These are phyloP conservation scores for Vitis hybrid DNA, from an alignment of 177 flowering plant species.

Conservation along the genomic window DNA sequence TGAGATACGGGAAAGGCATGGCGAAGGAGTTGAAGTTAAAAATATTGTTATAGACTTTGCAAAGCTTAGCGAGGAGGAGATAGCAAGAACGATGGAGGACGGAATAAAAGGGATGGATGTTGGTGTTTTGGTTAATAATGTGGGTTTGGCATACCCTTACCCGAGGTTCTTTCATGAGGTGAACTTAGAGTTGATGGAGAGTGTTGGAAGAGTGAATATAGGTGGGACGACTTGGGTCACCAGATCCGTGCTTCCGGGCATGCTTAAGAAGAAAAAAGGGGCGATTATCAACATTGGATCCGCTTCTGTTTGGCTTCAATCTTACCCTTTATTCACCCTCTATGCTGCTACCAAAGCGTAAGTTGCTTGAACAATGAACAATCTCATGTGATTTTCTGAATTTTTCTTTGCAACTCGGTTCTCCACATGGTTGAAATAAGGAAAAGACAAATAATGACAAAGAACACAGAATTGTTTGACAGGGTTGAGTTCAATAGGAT, in stretches of 20 bases:
- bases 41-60: too few relatives aligned
- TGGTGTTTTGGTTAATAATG: constrained; percentile 62
- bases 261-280: constrained; percentile 58
- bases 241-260: constrained; percentile 42
- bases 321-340: constrained; percentile 61
- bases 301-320: constrained; percentile 53
- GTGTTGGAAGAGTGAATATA: constrained; percentile 37
- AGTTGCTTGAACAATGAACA: constrained; percentile 12
- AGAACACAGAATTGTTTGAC: too few relatives aligned
- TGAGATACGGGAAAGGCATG: constrained; percentile 19
- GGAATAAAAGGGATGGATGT: constrained; percentile 44
- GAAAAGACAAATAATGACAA: too few relatives aligned
- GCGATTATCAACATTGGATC: constrained; percentile 73
- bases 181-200: too few relatives aligned
- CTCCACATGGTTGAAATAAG: too few relatives aligned
- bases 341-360: constrained; percentile 90
- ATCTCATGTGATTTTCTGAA: too few relatives aligned
- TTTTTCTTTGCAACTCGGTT: too few relatives aligned
- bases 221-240: constrained; percentile 52
- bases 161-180: constrained; percentile 50
- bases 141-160: constrained; percentile 45
- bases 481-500: too few relatives aligned
- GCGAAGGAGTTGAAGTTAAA: too few relatives aligned
- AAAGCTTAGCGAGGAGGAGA: not conserved
- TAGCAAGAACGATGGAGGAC: constrained; percentile 23